Evolutionary conservation across 306 rosid genomes (phyloP), one percentile per base, ranked within the genome.

Genomic region (Parietaria judaica): DNA sequence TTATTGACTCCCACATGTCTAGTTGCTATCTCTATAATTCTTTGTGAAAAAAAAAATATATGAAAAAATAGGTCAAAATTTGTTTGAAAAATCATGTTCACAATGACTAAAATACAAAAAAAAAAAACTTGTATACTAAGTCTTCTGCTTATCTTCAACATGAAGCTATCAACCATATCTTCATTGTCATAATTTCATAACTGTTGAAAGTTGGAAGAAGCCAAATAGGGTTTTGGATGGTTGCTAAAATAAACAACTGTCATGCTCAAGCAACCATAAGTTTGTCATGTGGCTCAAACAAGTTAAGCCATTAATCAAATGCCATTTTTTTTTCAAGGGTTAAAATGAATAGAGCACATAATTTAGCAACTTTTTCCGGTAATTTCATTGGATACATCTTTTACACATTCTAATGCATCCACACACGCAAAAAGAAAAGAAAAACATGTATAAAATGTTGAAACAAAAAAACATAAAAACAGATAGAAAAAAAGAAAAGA

Each of bases 261-360:
- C 39, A 50, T 5, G 64, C 2, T 52, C 23, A 17, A 12, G 44
- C 6, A 11, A 37, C n/a, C 48, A 48, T 11, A 14, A 35, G 50
- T 41, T 36, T 58, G 45, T 54, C 65, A 17, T 57, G 57, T 57
- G 71, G 48, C 57, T 3, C 43, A 67, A 38, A 14, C 50, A 59
- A 39, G n/a, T 16, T 44, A 1, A 43, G 51, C 14, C 49, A 58
- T 58, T 31, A 39, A 38, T 48, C 12, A 59, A 41, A 41, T 5
- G 45, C 9, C 0, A 41, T 41, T 41, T 41, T 41, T 3, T 41
- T 8, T 41, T 41, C 6, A 41, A 41, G 6, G 9, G 45, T 5
- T 5, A 41, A 41, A 41, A 5, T 5, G 9, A 41, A 41, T 5
- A 41, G 6, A 41, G 45, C 45, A 23, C 31, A 23, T 23, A 23